phyloP scores from a whole-genome alignment of 805 yeast genomes.

The Candida tallmaniae region DNA sequence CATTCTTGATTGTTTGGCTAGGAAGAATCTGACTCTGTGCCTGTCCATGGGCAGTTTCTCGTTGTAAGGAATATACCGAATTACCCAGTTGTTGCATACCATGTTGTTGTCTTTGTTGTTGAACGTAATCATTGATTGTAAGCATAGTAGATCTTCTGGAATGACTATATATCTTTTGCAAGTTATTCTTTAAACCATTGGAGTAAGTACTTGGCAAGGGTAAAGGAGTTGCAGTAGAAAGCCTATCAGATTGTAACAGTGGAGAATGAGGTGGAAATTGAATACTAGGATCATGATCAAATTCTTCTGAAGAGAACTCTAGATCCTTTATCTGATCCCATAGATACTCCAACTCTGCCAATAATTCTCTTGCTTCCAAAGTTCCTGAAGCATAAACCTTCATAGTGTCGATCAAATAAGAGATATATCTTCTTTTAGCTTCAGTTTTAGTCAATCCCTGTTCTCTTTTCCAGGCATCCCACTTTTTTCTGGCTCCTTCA shows the following conservation, averaged over 20 bases:
- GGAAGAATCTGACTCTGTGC: background rate
- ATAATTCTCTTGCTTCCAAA: conserved; percentile 58
- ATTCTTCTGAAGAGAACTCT: conserved; percentile 25
- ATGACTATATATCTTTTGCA: conserved; percentile 42
- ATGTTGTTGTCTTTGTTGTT: conserved; percentile 26
- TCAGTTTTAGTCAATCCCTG: conserved; percentile 64
- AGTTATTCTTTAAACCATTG: conserved; percentile 22
- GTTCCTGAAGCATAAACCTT: conserved; percentile 62
- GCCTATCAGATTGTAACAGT: conserved; percentile 30
- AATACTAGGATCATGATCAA: conserved; percentile 16
- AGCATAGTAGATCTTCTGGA: conserved; percentile 35
- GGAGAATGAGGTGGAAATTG: conserved; percentile 33
- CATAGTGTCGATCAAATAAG: conserved; percentile 70
- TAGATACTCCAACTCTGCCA: conserved; percentile 62
- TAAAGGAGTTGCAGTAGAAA: conserved; percentile 33
- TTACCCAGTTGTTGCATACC: conserved; percentile 2
- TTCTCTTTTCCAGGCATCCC: conserved; percentile 83
- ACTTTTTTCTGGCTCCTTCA: conserved; percentile 64
- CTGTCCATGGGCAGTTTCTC: background rate
- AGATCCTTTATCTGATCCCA: conserved; percentile 70
- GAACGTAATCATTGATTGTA: conserved; percentile 32
- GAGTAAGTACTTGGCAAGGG: conserved; percentile 25
- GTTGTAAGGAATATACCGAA: background rate
- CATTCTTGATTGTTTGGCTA: background rate
- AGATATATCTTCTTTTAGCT: conserved; percentile 70